Evolutionary conservation across 83 land plant genomes (phyloP).

Genomic region (Picea abies): DNA sequence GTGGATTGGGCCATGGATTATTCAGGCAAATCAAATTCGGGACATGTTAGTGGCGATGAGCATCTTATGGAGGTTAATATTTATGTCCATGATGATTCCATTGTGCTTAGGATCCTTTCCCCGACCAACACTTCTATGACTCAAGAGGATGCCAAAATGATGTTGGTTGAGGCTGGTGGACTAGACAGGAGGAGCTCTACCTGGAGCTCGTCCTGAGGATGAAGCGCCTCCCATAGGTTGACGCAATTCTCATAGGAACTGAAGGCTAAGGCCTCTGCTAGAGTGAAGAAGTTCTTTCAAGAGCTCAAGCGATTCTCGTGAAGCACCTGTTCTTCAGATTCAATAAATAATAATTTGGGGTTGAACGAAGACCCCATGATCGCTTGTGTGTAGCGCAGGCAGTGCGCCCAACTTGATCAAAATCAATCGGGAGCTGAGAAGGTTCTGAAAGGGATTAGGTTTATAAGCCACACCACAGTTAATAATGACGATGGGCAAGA

Average conservation of each 20-base stretch:
- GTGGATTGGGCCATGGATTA: no score
- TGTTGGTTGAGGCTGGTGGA: conserved; percentile 30
- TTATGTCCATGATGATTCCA: conserved; percentile 43
- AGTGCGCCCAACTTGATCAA: conserved; percentile 47
- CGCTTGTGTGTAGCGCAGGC: conserved; percentile 28
- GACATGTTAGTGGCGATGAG: conserved; percentile 14
- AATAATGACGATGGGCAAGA: conserved; percentile 28
- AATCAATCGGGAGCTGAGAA: conserved; percentile 62
- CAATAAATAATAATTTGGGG: conserved; percentile 18
- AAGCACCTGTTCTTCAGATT: conserved; percentile 13
- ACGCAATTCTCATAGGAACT: conserved; percentile 30
- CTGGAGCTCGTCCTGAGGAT: not conserved
- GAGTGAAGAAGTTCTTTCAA: conserved; percentile 60
- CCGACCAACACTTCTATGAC: conserved; percentile 18
- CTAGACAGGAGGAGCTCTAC: conserved; percentile 15
- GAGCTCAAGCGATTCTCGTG: conserved; percentile 20
- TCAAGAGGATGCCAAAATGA: conserved; percentile 20
- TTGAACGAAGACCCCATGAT: conserved; percentile 3
- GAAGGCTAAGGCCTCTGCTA: conserved; percentile 49
- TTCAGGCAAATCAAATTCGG: no score
- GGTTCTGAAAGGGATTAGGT: conserved; percentile 79
- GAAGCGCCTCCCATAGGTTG: conserved; percentile 11
- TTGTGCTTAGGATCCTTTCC: conserved; percentile 43
- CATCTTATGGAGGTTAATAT: conserved; percentile 51
- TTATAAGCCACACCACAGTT: conserved; percentile 65